These are phyloP conservation scores for Penicillium vulpinum DNA, from an alignment of 2,329 filamentous ascomycete species.

Conservation along the genomic window DNA sequence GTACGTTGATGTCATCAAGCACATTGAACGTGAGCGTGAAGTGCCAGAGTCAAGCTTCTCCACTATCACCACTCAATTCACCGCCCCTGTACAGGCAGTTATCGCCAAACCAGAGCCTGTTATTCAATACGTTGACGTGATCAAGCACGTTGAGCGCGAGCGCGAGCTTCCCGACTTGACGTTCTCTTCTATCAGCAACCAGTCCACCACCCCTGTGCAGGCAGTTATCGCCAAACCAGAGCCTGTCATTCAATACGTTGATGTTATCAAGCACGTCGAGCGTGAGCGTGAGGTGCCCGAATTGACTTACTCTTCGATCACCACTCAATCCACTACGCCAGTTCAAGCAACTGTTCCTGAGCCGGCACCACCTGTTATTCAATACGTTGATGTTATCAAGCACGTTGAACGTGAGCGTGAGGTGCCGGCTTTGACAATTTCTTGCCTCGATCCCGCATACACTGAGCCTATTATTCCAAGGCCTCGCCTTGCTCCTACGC, in stretches of 20 bases:
- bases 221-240: conserved; percentile 16
- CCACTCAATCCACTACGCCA: conserved; percentile 28
- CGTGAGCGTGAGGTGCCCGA: conserved; percentile 13
- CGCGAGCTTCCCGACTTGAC: conserved; percentile 24
- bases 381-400: conserved; percentile 8
- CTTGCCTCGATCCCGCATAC: conserved; percentile 27
- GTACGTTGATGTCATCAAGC: conserved; percentile 4
- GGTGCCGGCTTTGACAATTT: conserved; percentile 29
- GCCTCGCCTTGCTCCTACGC: conserved; percentile 19
- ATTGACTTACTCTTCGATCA: conserved; percentile 32
- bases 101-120: conserved; percentile 19
- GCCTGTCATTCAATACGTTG: conserved; percentile 2
- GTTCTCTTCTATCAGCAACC: conserved; percentile 30
- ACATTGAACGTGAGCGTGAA: conserved; percentile 9
- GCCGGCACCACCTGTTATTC: conserved; percentile 16
- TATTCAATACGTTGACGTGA: conserved; percentile 7
- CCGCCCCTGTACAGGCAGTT: conserved; percentile 26
- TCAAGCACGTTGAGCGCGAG: conserved; percentile 12
- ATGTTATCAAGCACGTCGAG: conserved; percentile 7
- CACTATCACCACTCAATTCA: conserved; percentile 29
- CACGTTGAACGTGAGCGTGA: conserved; percentile 16
- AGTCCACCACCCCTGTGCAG: conserved; percentile 35
- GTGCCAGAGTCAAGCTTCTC: conserved; percentile 29
- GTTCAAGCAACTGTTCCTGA: conserved; percentile 21
- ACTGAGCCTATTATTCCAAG: conserved; percentile 37